Percentiles rank a stretch among this genome's conserved stretches.
Evolutionary conservation across 352 stramenopile species (phyloP).

Genomic region (Pythium insidiosum): DNA sequence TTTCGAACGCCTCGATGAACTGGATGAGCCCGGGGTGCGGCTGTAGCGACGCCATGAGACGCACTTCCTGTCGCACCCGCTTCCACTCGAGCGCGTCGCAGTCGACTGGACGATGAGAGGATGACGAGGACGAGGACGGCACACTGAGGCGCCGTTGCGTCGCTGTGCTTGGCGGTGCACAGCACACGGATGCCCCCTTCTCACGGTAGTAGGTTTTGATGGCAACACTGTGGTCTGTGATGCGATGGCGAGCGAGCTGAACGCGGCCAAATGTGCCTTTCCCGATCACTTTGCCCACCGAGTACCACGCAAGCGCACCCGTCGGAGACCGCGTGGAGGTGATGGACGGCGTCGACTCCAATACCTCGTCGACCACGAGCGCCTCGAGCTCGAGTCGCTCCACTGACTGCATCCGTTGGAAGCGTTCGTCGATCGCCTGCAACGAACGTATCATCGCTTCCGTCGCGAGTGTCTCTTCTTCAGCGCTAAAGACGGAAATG

Average conservation of each 20-base stretch:
- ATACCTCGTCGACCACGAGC: too few relatives aligned
- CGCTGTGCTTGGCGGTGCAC: slow-evolving; percentile 1
- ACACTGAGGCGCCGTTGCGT: slow-evolving; percentile 1
- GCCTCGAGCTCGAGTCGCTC: too few relatives aligned
- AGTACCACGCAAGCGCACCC: slow-evolving; percentile 26
- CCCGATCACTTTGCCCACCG: slow-evolving; percentile 33
- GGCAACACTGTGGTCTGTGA: slow-evolving; percentile 32
- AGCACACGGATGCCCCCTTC: slow-evolving; percentile 25
- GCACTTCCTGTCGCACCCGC: slow-evolving; percentile 45
- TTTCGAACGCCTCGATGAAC: slow-evolving; percentile 58
- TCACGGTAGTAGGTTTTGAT: slow-evolving; percentile 62
- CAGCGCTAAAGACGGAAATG: too few relatives aligned
- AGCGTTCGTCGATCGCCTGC: too few relatives aligned
- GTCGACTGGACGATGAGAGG: too few relatives aligned
- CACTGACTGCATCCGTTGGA: too few relatives aligned
- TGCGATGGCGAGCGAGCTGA: slow-evolving; percentile 27
- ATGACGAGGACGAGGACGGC: too few relatives aligned
- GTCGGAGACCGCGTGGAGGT: too few relatives aligned
- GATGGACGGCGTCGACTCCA: too few relatives aligned
- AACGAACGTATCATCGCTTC: too few relatives aligned
- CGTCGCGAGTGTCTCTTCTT: too few relatives aligned
- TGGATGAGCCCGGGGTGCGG: slow-evolving; percentile 34
- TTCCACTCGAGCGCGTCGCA: slow-evolving; percentile 45
- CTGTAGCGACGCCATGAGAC: slow-evolving; percentile 27
- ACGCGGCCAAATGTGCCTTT: slow-evolving; percentile 50